phyloP scores from a whole-genome alignment of 1,139 yeast genomes.

The Hemisphaericaspora lyxosophila region DNA sequence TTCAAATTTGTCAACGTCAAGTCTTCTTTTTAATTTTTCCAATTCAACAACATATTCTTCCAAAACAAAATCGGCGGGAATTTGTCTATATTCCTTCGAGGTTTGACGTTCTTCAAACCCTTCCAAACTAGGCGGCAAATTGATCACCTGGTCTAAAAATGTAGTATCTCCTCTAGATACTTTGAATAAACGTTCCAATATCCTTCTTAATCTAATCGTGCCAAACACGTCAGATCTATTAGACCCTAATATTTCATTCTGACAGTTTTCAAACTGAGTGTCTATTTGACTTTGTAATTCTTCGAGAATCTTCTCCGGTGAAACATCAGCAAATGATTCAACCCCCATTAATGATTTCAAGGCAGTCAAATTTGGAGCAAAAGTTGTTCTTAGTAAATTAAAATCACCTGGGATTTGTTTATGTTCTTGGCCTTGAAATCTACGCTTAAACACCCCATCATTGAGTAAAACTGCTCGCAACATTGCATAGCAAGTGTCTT shows the following conservation, averaged over 20 bases:
- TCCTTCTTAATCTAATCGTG: slow-evolving; percentile 1
- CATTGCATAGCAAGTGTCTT: too few species aligned
- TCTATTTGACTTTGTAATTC: slow-evolving; percentile 17
- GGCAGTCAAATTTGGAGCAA: slow-evolving; percentile 7
- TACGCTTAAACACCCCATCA: neutral
- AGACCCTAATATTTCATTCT: slow-evolving; percentile 16
- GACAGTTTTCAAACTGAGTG: slow-evolving; percentile 15
- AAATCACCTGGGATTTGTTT: slow-evolving; percentile 14
- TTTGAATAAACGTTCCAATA: slow-evolving; percentile 24
- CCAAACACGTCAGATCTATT: slow-evolving; percentile 17
- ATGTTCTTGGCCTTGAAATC: slow-evolving; percentile 3
- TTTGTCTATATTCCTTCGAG: slow-evolving; percentile 26
- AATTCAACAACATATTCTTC: slow-evolving; percentile 38
- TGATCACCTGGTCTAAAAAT: slow-evolving; percentile 37
- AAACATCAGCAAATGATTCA: slow-evolving; percentile 3
- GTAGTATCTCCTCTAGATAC: slow-evolving; percentile 31
- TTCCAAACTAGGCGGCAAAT: slow-evolving; percentile 26
- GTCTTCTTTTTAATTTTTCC: slow-evolving; percentile 21
- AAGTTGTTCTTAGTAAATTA: slow-evolving; percentile 8
- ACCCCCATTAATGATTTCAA: slow-evolving; percentile 5
- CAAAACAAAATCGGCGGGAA: slow-evolving; percentile 38
- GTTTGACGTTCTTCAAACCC: slow-evolving; percentile 9
- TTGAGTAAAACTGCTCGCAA: neutral
- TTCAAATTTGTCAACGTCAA: slow-evolving; percentile 17
- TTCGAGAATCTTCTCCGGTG: neutral